These are phyloP conservation scores for Letharia lupina DNA, from an alignment of 495 filamentous ascomycete species.

Conservation along the genomic window DNA sequence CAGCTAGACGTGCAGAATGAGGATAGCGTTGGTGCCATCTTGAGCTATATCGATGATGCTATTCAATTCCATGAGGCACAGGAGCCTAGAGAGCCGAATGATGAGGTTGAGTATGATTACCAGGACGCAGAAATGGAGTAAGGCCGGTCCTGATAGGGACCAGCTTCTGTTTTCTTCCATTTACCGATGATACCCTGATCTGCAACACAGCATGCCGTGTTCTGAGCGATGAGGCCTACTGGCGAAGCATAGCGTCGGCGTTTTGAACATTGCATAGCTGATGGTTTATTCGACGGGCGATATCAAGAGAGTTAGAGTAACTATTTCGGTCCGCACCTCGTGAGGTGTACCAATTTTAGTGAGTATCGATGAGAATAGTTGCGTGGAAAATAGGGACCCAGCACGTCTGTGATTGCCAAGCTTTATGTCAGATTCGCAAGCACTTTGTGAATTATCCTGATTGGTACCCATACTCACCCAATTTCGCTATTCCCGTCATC, in stretches of 20 bases:
- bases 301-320: not conserved
- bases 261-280: conserved; percentile 3
- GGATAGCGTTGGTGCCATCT: conserved; percentile 80
- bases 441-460: not conserved
- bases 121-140: conserved; percentile 41
- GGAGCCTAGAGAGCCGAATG: conserved; percentile 78
- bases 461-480: not conserved
- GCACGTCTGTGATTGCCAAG: not conserved
- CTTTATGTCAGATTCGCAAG: not conserved
- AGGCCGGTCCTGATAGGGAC: not conserved
- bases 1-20: conserved; percentile 86
- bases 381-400: not conserved
- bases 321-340: not conserved
- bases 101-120: conserved; percentile 63
- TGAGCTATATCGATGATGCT: conserved; percentile 95
- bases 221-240: not conserved
- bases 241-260: conserved; percentile 25
- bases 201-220: not conserved
- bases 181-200: conserved; percentile 2
- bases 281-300: not conserved
- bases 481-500: not conserved
- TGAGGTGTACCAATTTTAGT: not conserved
- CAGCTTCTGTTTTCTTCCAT: not conserved
- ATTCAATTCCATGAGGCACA: conserved; percentile 96
- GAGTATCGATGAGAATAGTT: not conserved